Evolutionary conservation across 2,329 filamentous ascomycete genomes (phyloP).

Genomic region (Neofusicoccum sp.): DNA sequence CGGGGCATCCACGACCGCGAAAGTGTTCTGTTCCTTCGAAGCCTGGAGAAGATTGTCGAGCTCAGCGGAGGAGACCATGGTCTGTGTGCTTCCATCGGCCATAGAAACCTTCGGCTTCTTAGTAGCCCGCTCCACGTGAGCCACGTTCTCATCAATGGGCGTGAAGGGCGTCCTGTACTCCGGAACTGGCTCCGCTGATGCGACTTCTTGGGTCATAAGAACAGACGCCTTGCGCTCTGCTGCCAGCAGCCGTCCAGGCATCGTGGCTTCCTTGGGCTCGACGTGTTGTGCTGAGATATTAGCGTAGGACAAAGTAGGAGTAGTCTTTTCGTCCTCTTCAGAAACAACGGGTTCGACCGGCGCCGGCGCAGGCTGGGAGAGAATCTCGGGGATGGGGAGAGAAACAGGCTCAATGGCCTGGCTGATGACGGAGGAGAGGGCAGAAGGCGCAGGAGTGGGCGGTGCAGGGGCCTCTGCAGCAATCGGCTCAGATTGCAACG

Average conservation of each 20-base stretch:
- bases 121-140: constrained; percentile 16
- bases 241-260: constrained; percentile 26
- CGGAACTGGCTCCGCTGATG: constrained; percentile 1
- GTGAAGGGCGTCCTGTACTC: neutral
- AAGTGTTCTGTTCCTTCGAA: constrained; percentile 39
- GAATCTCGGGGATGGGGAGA: constrained; percentile 8
- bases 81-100: constrained; percentile 69
- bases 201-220: neutral
- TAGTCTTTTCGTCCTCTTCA: neutral
- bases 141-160: constrained; percentile 23
- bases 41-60: constrained; percentile 75
- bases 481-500: constrained; percentile 28
- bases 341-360: constrained; percentile 27
- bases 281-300: constrained; percentile 33
- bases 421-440: constrained; percentile 6
- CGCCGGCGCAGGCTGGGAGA: neutral
- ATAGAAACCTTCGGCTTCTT: neutral
- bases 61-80: constrained; percentile 76
- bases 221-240: neutral
- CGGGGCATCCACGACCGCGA: constrained; percentile 11
- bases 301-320: constrained; percentile 31
- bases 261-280: constrained; percentile 33
- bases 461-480: constrained; percentile 29
- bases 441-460: neutral
- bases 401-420: constrained; percentile 18